Percentiles rank a stretch among this genome's conserved stretches.
Evolutionary conservation across 2,329 filamentous ascomycete genomes (phyloP).

Genomic region (Beauveria sp.): DNA sequence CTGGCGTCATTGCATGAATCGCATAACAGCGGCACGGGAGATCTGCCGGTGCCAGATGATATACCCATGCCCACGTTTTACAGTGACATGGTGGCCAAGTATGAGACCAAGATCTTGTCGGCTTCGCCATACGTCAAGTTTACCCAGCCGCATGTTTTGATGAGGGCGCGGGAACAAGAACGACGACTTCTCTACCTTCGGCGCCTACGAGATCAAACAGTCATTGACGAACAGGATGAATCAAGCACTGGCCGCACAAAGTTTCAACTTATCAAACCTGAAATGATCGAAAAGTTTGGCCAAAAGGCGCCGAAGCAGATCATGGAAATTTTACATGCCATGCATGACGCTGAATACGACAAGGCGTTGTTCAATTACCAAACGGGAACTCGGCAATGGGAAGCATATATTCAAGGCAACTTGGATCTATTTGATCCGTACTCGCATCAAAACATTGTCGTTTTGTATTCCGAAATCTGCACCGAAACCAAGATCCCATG

Average conservation of each 20-base stretch:
- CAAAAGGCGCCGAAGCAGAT: constrained; percentile 77
- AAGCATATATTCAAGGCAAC: constrained; percentile 85
- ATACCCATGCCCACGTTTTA: constrained; percentile 86
- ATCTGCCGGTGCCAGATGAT: constrained; percentile 63
- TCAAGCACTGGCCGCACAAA: constrained; percentile 59
- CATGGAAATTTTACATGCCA: constrained; percentile 86
- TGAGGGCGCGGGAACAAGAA: constrained; percentile 87
- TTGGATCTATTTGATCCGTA: constrained; percentile 88
- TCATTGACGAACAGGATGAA: constrained; percentile 46
- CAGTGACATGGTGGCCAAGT: constrained; percentile 88
- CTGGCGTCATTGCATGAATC: constrained; percentile 33
- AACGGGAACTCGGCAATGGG: constrained; percentile 93
- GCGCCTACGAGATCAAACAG: constrained; percentile 70
- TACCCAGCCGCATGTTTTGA: constrained; percentile 84
- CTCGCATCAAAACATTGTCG: constrained; percentile 91
- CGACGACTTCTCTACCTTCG: constrained; percentile 74
- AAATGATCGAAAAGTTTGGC: constrained; percentile 85
- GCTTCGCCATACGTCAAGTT: constrained; percentile 96
- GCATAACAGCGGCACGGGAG: constrained; percentile 36
- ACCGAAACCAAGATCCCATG: constrained; percentile 91
- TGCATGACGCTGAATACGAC: constrained; percentile 94
- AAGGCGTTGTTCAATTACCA: constrained; percentile 89
- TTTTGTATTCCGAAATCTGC: constrained; percentile 88
- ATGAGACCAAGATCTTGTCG: constrained; percentile 87
- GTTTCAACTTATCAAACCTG: constrained; percentile 86